Percentiles rank a stretch among this genome's conserved stretches.
phyloP scores from a whole-genome alignment of 2,329 filamentous ascomycete species.

The Geoglossum cookeanum region DNA sequence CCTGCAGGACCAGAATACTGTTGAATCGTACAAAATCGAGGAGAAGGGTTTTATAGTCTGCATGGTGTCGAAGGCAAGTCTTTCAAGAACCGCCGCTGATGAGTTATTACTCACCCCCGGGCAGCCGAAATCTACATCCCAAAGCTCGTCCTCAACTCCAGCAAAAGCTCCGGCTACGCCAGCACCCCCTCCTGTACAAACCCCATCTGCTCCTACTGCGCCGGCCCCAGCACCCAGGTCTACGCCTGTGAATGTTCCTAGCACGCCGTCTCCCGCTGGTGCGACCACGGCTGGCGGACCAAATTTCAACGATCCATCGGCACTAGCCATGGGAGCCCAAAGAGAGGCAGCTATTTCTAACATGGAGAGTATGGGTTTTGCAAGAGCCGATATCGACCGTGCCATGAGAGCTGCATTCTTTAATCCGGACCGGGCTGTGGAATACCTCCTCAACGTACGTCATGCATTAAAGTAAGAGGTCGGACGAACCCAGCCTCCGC shows the following conservation, averaged over 20 bases:
- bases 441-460: constrained; percentile 76
- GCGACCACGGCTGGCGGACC: constrained; percentile 20
- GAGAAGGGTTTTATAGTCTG: constrained; percentile 99
- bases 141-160: constrained; percentile 6
- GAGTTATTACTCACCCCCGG: constrained; percentile 7
- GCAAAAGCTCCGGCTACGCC: constrained; percentile 13
- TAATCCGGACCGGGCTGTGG: constrained; percentile 92
- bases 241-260: constrained; percentile 29
- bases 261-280: constrained; percentile 25
- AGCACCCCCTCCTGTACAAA: constrained; percentile 21
- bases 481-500: not conserved
- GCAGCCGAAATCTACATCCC: constrained; percentile 48
- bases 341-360: constrained; percentile 66
- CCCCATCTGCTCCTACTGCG: constrained; percentile 39
- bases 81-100: not conserved
- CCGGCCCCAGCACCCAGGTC: constrained; percentile 36
- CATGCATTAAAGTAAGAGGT: not conserved
- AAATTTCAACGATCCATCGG: constrained; percentile 51
- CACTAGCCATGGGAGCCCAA: constrained; percentile 71
- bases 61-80: constrained; percentile 80
- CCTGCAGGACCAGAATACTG: constrained; percentile 88
- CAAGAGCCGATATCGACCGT: constrained; percentile 68
- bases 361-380: constrained; percentile 97
- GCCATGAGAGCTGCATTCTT: constrained; percentile 93
- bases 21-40: constrained; percentile 94